Evolutionary conservation across 768 basidiomycete species (phyloP).

Genomic region (Paxillus ammoniavirescens): DNA sequence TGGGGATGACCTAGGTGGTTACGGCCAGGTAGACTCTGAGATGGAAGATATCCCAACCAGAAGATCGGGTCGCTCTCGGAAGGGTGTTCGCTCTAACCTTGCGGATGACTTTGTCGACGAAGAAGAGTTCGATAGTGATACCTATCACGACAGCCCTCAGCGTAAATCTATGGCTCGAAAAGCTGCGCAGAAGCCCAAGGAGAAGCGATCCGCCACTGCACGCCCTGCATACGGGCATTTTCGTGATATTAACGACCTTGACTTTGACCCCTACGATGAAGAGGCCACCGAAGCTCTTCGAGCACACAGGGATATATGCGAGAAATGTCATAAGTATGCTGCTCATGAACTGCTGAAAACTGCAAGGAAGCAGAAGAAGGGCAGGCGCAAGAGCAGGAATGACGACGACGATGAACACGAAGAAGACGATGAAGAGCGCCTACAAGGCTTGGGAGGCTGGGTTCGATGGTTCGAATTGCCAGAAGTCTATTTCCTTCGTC

Average conservation of each 20-base stretch:
- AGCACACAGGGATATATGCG: constrained; percentile 64
- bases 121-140: constrained; percentile 32
- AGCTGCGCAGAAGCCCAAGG: constrained; percentile 18
- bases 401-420: constrained; percentile 48
- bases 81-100: constrained; percentile 36
- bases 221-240: constrained; percentile 52
- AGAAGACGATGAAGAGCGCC: constrained; percentile 52
- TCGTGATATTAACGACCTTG: constrained; percentile 40
- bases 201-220: constrained; percentile 33
- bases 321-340: constrained; percentile 65
- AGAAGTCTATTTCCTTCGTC: background rate
- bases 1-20: constrained; percentile 40
- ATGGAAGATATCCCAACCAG: constrained; percentile 29
- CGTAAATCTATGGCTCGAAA: constrained; percentile 4
- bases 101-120: constrained; percentile 26
- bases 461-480: constrained; percentile 67
- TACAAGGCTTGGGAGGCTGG: constrained; percentile 70
- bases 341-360: constrained; percentile 50
- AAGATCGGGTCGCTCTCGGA: constrained; percentile 50
- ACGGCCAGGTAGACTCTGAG: constrained; percentile 32
- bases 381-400: constrained; percentile 37
- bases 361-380: constrained; percentile 39
- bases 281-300: constrained; percentile 55
- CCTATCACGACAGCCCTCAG: constrained; percentile 31
- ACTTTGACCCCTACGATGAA: constrained; percentile 47